These are phyloP conservation scores for Stagonosporopsis cucurbitacearum DNA, from an alignment of 2,329 filamentous ascomycete genomes.

Conservation along the genomic window DNA sequence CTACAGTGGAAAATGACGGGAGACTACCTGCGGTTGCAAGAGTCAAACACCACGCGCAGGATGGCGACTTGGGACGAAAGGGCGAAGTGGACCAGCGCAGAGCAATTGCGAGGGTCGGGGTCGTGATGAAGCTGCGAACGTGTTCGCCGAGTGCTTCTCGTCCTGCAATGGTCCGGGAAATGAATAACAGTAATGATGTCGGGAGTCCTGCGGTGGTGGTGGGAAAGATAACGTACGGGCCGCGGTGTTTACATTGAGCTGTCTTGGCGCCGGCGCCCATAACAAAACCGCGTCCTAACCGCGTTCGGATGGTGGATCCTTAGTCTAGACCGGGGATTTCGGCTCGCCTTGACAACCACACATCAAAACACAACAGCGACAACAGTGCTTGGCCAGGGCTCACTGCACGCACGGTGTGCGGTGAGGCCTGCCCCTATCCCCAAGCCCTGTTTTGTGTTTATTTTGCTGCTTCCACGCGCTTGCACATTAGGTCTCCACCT, in stretches of 20 bases:
- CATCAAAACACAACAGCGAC: constrained; percentile 31
- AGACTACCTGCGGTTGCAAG: constrained; percentile 20
- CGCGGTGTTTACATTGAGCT: constrained; percentile 30
- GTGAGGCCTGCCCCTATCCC: constrained; percentile 25
- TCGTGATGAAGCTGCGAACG: constrained; percentile 28
- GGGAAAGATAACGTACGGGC: constrained; percentile 33
- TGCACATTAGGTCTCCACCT: constrained; percentile 1
- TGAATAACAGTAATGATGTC: constrained; percentile 49
- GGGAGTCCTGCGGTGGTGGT: constrained; percentile 26
- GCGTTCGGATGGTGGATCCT: constrained; percentile 15
- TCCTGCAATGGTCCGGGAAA: constrained; percentile 30
- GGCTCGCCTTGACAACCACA: constrained; percentile 30
- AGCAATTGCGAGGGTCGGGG: constrained; percentile 17
- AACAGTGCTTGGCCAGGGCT: constrained; percentile 29
- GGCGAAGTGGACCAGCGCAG: constrained; percentile 25
- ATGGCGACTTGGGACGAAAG: constrained; percentile 27
- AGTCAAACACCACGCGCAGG: constrained; percentile 18
- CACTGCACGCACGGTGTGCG: constrained; percentile 20
- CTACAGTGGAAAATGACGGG: constrained; percentile 4
- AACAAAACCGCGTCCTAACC: constrained; percentile 23
- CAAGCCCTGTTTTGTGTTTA: constrained; percentile 24
- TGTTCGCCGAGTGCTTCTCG: constrained; percentile 28
- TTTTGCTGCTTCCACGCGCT: constrained; percentile 13
- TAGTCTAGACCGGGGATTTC: constrained; percentile 30
- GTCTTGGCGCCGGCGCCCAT: constrained; percentile 14